phyloP scores from a whole-genome alignment of 176 grass and related monocot species.

The Secale cereale region DNA sequence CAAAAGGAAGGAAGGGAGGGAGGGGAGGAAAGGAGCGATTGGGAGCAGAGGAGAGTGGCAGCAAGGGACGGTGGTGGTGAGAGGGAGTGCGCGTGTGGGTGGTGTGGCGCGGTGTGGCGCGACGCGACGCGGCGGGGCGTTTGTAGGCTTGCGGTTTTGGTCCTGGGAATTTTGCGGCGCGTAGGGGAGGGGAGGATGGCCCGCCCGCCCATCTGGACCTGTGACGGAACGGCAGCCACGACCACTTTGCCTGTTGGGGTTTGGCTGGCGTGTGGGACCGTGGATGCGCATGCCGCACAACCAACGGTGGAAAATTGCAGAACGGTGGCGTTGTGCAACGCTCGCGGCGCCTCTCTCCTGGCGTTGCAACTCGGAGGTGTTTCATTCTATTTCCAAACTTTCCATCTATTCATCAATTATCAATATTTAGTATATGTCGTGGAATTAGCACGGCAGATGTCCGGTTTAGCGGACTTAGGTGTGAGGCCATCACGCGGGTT shows the following conservation, averaged over 20 bases:
- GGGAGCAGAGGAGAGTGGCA: slow-evolving; percentile 40
- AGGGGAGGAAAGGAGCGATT: slow-evolving; percentile 62
- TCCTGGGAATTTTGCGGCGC: neutral
- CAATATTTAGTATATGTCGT: no score
- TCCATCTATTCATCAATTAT: no score
- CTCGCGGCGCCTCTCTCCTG: neutral
- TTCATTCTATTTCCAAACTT: no score
- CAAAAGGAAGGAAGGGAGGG: neutral
- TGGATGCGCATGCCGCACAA: neutral
- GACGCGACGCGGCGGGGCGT: neutral
- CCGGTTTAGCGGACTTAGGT: no score
- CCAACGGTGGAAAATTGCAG: neutral
- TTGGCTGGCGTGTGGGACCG: neutral
- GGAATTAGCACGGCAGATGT: no score
- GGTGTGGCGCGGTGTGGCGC: no score
- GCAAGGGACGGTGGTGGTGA: neutral
- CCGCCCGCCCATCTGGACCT: no score
- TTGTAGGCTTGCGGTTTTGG: neutral
- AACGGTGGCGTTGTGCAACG: no score
- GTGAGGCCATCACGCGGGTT: no score
- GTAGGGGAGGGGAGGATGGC: neutral
- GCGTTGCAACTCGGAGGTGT: neutral
- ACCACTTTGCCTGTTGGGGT: no score
- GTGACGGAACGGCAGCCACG: neutral
- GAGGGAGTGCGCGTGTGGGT: neutral